Evolutionary conservation across 345 rosid species (phyloP).

Genomic region (Mangifera indica): DNA sequence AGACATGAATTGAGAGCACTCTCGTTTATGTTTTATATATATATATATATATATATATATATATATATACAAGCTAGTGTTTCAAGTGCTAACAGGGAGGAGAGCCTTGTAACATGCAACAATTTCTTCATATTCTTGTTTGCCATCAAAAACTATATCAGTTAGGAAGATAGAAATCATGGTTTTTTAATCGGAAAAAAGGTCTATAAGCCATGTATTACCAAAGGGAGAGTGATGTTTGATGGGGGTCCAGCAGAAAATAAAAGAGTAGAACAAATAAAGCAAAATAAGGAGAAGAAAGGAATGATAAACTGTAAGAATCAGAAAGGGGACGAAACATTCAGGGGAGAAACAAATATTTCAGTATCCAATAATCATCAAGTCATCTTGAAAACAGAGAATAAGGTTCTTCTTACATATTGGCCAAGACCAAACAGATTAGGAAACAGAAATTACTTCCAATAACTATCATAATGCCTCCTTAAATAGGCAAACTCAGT

Average conservation of each 20-base stretch:
- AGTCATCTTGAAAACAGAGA: no score
- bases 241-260: no score
- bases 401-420: no score
- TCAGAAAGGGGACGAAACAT: no score
- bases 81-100: neutral
- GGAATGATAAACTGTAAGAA: no score
- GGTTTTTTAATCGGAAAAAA: neutral
- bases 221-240: neutral
- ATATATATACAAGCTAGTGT: neutral
- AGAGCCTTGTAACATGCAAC: neutral
- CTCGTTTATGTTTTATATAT: neutral
- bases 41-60: neutral
- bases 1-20: neutral
- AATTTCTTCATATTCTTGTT: neutral
- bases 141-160: neutral
- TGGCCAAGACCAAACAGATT: no score
- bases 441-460: no score
- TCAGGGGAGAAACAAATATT: no score
- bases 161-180: neutral
- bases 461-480: no score
- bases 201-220: constrained; percentile 4
- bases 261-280: neutral
- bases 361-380: no score
- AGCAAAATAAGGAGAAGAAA: neutral
- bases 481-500: no score